phyloP scores from a whole-genome alignment of 176 grass and related monocot genomes.

The Calamus simplicifolius region DNA sequence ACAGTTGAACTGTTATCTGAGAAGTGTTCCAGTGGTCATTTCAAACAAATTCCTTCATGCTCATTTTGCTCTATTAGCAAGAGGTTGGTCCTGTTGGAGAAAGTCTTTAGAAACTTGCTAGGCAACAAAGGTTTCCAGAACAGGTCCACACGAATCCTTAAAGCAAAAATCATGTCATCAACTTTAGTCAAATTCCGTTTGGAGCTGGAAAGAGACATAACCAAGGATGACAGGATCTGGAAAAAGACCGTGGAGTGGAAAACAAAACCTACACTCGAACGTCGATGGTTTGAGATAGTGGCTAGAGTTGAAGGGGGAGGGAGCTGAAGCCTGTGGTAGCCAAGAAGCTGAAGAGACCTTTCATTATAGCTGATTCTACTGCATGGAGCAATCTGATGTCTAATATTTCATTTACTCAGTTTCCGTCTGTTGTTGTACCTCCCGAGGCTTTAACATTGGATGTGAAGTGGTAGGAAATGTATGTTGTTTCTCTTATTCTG shows the following conservation, averaged over 20 bases:
- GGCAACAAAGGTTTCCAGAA: conserved; percentile 18
- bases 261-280: conserved; percentile 43
- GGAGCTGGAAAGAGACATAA: conserved; percentile 63
- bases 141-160: conserved; percentile 40
- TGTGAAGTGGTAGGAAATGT: conserved; percentile 57
- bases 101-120: conserved; percentile 40
- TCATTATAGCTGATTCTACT: conserved; percentile 38
- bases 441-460: conserved; percentile 73
- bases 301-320: conserved; percentile 55
- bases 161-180: conserved; percentile 52
- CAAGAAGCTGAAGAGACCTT: conserved; percentile 50
- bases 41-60: conserved; percentile 39
- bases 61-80: conserved; percentile 66
- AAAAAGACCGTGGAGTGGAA: conserved; percentile 64
- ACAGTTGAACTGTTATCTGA: conserved; percentile 46
- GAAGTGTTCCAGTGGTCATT: conserved; percentile 37
- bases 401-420: conserved; percentile 83
- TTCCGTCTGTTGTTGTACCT: conserved; percentile 51
- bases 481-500: neutral
- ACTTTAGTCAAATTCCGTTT: conserved; percentile 55
- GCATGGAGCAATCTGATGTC: conserved; percentile 70
- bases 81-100: conserved; percentile 49
- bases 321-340: conserved; percentile 45
- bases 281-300: conserved; percentile 41
- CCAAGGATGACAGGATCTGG: conserved; percentile 36